Evolutionary conservation across 352 stramenopile genomes (phyloP), one percentile per base, ranked within the genome.

Genomic region (Pythium folliculosum): DNA sequence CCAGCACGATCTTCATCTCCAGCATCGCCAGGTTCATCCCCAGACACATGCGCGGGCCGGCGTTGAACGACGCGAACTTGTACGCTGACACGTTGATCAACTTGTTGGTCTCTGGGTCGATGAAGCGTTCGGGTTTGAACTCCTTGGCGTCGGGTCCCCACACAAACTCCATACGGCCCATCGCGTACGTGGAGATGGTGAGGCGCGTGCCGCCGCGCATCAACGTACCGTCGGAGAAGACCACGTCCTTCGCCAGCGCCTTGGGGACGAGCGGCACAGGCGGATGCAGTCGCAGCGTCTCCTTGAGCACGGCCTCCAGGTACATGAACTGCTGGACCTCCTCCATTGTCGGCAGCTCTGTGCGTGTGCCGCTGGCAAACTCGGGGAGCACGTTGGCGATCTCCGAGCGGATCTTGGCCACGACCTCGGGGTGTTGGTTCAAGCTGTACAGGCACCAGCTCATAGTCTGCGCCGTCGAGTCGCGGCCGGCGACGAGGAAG

Each of bases 1-100:
- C 76, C 45, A 80, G 61, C 40, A 90, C 73, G 27, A 92, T 71
- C 50, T 95, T 93, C 71, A 94, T 88, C 71, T 96, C 81, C 12
- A 94, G 64, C 71, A 94, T 75, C 8, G 89, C 88, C 8, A 96
- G 54, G 21, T 80, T 72, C 40, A 76, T 82, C 7, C 82, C 84
- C 0, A 89, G 69, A 47, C 84, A 89, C 48, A 76, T 56, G 17
- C 79, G 63, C 16, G 70, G 72, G n/a, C 81, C 81, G 14, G 70
- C 80, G 63, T 84, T 71, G 56, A 89, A 89, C 12, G 71, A 60
- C 5, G 66, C 68, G 52, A 82, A 87, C 65, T 86, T 57, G 69
- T 82, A 88, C 13, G 64, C 52, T n/a, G 73, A 78, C 17, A 73
- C 54, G 2, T 35, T 27, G 51, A 64, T 58, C 9, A 73, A 25